Evolutionary conservation across 192 early-diverging fungal species (phyloP).

Genomic region (Umbelopsis ramanniana): DNA sequence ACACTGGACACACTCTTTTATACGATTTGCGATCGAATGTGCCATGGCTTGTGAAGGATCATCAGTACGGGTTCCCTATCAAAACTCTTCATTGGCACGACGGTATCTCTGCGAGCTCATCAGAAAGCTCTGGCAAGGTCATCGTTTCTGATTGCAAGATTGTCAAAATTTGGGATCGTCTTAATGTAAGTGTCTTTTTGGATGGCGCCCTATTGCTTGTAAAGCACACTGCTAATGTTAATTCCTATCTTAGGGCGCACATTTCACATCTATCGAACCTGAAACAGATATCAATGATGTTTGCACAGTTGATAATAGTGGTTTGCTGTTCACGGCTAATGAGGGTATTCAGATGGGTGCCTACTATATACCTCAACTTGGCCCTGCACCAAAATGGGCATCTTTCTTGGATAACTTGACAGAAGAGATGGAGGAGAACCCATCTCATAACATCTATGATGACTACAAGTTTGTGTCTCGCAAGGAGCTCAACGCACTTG

Average conservation of each 20-base stretch:
- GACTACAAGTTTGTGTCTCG: constrained; percentile 98
- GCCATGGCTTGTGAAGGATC: constrained; percentile 93
- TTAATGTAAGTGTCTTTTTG: constrained; percentile 49
- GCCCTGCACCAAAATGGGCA: constrained; percentile 91
- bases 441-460: constrained; percentile 85
- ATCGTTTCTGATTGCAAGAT: constrained; percentile 89
- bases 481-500: constrained; percentile 83
- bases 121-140: constrained; percentile 67
- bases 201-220: neutral
- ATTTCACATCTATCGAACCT: constrained; percentile 93
- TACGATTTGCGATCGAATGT: constrained; percentile 89
- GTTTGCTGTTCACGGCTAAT: constrained; percentile 88
- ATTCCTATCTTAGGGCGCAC: constrained; percentile 58
- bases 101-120: constrained; percentile 47
- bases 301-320: constrained; percentile 77
- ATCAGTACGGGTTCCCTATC: constrained; percentile 96
- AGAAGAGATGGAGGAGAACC: constrained; percentile 91
- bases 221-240: too few species aligned
- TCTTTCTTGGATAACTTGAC: constrained; percentile 97
- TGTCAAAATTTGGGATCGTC: constrained; percentile 93
- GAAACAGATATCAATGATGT: constrained; percentile 93
- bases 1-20: constrained; percentile 87
- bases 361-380: constrained; percentile 91
- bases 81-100: constrained; percentile 83
- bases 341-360: constrained; percentile 93